Evolutionary conservation across 768 basidiomycete species (phyloP).

Genomic region (Lactarius pseudohatsudake): DNA sequence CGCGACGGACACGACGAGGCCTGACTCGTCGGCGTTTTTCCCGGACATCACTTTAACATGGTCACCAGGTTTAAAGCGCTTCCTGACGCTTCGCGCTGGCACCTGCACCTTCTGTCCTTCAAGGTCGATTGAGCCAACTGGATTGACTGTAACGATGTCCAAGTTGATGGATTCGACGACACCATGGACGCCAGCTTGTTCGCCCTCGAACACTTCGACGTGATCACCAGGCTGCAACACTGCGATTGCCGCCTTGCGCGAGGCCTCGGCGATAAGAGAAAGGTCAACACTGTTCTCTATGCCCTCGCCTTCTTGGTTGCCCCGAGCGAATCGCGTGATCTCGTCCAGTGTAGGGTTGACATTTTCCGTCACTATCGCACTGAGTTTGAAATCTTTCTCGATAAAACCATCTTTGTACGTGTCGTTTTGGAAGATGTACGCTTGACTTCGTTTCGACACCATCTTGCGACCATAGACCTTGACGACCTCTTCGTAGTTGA

Average conservation of each 20-base stretch:
- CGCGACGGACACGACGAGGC: conserved; percentile 88
- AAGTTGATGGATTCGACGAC: conserved; percentile 85
- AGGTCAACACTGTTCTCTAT: conserved; percentile 73
- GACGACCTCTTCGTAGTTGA: conserved; percentile 90
- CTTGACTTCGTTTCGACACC: conserved; percentile 70
- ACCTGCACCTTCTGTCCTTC: conserved; percentile 86
- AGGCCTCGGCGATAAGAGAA: conserved; percentile 89
- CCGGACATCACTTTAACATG: conserved; percentile 99
- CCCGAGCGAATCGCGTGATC: conserved; percentile 84
- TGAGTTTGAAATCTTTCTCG: conserved; percentile 91
- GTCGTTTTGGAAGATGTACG: conserved; percentile 88
- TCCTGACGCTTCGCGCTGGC: conserved; percentile 85
- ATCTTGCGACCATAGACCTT: conserved; percentile 81
- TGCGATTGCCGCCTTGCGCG: conserved; percentile 85
- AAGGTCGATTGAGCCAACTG: conserved; percentile 69
- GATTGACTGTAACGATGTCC: conserved; percentile 84
- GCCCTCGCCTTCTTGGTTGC: conserved; percentile 66
- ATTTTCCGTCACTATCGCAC: conserved; percentile 75
- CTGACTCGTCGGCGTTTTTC: conserved; percentile 92
- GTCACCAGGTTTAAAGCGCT: conserved; percentile 94
- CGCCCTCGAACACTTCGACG: conserved; percentile 96
- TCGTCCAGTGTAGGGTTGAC: conserved; percentile 96
- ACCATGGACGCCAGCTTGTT: conserved; percentile 91
- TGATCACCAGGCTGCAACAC: conserved; percentile 98
- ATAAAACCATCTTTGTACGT: conserved; percentile 94